Base-by-base conservation (phyloP, 305 asterid genomes). In the Fraxinus paxiana region DNA sequence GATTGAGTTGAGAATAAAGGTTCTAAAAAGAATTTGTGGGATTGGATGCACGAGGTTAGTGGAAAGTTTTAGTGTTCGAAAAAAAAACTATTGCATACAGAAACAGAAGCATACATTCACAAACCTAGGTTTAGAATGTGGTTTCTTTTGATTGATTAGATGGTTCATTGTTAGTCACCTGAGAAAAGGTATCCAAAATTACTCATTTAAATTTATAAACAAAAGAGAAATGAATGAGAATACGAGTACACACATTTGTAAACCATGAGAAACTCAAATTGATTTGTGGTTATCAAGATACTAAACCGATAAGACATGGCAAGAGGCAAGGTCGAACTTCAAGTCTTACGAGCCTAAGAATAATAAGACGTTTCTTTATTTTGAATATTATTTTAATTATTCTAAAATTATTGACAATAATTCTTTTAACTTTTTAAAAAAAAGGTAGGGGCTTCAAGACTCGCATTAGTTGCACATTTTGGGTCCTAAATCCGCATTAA, bases 91-190 rank as follows among this genome's bases (percentile, higher is more conserved):
- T 13, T 82, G 78, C 56, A 77, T 75, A 79, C 0, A 43, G 67
- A 74, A 4, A 79, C 0, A 43, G 67, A 74, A 4, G 28, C 28
- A 69, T 2, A 22, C 1, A 51, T 43, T 46, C 51, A 41, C 67
- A 63, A 37, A 75, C 41, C 74, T 54, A 67, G 81, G 38, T 65
- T 48, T 77, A 75, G 46, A 79, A 24, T 26, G 18, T 17, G 35
- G 30, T 26, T 26, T 61, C 34, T 65, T 12, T 46, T 46, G 56
- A 9, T 65, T 85, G 87, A 83, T 88, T 81, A 84, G 89, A 81
- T 80, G 69, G 72, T 81, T 86, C 79, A 61, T 35, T 61, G 67
- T 46, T 75, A 33, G 76, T 80, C 78, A 72, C 59, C 81, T 82
- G 22, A 43, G 61, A 30, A 28, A 30, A 65, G 59, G 65, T 43